A percentile compares a stretch with the other conserved stretches of the same genome.
These are phyloP conservation scores for Astraeus odoratus DNA, from an alignment of 768 basidiomycete species.

Conservation along the genomic window DNA sequence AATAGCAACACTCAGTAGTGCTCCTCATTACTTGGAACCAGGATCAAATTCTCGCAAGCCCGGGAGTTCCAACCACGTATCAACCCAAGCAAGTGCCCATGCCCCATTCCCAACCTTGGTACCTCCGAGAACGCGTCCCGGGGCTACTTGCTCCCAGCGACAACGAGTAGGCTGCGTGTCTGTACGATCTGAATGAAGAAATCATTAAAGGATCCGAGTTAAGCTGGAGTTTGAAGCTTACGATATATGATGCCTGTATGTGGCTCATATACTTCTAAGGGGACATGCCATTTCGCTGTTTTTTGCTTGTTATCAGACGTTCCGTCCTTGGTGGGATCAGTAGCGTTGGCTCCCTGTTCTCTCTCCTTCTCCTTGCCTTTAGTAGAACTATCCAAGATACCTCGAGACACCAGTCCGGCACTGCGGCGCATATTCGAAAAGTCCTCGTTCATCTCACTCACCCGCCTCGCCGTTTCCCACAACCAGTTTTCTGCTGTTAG, in stretches of 20 bases:
- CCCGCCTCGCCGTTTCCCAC: conserved; percentile 64
- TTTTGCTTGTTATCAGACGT: conserved; percentile 19
- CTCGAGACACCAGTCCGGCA: conserved; percentile 45
- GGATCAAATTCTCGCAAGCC: not conserved
- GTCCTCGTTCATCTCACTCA: conserved; percentile 54
- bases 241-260: conserved; percentile 73
- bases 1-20: not conserved
- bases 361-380: conserved; percentile 31
- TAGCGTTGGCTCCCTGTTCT: conserved; percentile 24
- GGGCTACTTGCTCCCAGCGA: conserved; percentile 54
- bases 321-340: conserved; percentile 23
- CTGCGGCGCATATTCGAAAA: conserved; percentile 56
- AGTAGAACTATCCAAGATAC: conserved; percentile 32
- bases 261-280: conserved; percentile 75
- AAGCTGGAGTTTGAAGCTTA: conserved; percentile 30
- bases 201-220: conserved; percentile 1
- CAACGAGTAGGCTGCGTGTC: conserved; percentile 71
- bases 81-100: conserved; percentile 79
- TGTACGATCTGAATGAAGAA: conserved; percentile 46
- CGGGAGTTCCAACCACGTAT: conserved; percentile 39
- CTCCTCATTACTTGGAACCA: not conserved
- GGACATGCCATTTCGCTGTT: conserved; percentile 31
- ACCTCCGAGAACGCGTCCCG: conserved; percentile 53
- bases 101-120: conserved; percentile 71
- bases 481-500: conserved; percentile 92